Conservation (phyloP, 208 protist genomes). For the Polymyxa betae region DNA sequence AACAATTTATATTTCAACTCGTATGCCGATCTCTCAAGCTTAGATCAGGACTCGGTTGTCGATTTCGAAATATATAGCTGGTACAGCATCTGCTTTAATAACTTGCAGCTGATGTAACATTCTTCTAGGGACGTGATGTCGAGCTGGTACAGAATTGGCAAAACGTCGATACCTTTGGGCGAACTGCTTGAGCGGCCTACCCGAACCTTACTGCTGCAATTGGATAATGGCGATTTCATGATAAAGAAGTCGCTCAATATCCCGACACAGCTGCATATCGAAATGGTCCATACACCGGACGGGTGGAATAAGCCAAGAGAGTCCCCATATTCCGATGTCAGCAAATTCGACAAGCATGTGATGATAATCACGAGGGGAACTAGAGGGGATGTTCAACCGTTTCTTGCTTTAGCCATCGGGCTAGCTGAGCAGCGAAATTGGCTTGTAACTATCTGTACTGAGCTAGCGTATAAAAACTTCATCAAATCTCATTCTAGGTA, state of each 20-base stretch:
- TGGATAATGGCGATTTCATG: conserved; percentile 41
- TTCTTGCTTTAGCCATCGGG: conserved; percentile 45
- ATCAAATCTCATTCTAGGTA: background rate
- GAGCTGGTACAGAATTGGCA: conserved; percentile 4
- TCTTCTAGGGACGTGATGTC: background rate
- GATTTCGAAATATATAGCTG: conserved; percentile 40
- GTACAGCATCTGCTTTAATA: background rate
- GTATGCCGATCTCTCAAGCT: background rate
- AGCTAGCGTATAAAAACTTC: conserved; percentile 31
- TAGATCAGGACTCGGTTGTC: background rate
- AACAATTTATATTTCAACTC: conserved; percentile 15
- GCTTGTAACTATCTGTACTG: conserved; percentile 55
- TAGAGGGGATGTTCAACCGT: conserved; percentile 57
- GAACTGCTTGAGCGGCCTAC: conserved; percentile 4
- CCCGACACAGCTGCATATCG: conserved; percentile 29
- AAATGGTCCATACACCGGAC: background rate
- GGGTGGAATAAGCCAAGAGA: background rate
- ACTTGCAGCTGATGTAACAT: background rate
- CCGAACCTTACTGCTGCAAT: conserved; percentile 12
- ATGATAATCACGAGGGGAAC: conserved; percentile 55
- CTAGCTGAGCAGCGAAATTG: conserved; percentile 30
- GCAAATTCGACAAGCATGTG: conserved; percentile 29
- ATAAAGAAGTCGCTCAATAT: conserved; percentile 46
- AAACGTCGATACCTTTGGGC: background rate
- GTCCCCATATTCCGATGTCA: conserved; percentile 1